Evolutionary conservation across 169 alveolate genomes (phyloP), one percentile per base, ranked within the genome.

Genomic region (Babesia ovis): DNA sequence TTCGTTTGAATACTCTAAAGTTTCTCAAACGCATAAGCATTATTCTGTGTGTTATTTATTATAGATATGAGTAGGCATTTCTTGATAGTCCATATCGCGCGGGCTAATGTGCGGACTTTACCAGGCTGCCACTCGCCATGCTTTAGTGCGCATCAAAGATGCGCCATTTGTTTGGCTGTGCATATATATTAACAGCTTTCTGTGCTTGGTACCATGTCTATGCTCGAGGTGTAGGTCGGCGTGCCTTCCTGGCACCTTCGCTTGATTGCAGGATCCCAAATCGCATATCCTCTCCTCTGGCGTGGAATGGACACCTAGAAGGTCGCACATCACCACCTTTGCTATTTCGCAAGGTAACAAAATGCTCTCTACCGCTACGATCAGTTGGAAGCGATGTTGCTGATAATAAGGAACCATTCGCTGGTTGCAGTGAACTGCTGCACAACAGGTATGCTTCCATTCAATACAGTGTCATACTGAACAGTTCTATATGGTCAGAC

Each of bases 401-500:
- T 18, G 4, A 32, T 1, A 18, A 48, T 45, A 12, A 12, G 29
- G 70, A 72, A 34, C 68, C 62, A 72, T 72, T 72, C n/a, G 68
- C 83, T 31, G 83, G 83, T 11, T 32, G 53, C 53, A 57, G 37
- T 9, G 83, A 69, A 14, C 27, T 76, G 1, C 34, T 76, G 34
- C 20, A 76, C 53, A 55, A 61, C 14, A 20, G 67, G 83, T 72
- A 45, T 16, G 83, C 5, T 37, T 5, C 45, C 51, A 25, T 14
- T 57, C 20, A 18, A 12, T 67, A 23, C 27, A 23, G 11, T 48
- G 27, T 20, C 29, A 67, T 39, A 18, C 12, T 12, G 3, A 31
- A 16, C 60, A 77, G 86, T 35, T 20, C 16, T 23, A 31, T 77
- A 54, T 77, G 70, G 58, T 77, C 86, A 2, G 76, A 61, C 18